Evolutionary conservation across 2,329 filamentous ascomycete genomes (phyloP).

Genomic region (Cryphonectria nitschkei): DNA sequence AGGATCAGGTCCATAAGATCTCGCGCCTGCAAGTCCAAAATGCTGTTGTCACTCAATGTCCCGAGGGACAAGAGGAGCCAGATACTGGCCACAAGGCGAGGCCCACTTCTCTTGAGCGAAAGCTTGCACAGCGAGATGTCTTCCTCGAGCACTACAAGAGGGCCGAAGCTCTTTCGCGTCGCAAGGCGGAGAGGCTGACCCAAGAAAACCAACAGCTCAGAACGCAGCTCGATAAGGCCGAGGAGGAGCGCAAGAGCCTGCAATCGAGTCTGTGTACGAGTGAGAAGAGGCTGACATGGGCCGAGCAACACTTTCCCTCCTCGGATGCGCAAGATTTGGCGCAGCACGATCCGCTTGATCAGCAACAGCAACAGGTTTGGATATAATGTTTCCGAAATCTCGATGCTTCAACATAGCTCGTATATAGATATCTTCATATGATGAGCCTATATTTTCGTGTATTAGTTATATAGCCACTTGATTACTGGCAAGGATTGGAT

Average conservation of each 20-base stretch:
- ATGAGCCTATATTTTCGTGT: neutral
- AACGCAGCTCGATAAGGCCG: constrained; percentile 1
- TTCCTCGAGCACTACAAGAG: constrained; percentile 1
- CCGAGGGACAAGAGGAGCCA: neutral
- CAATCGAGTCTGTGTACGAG: neutral
- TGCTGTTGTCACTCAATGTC: neutral
- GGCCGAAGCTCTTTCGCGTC: neutral
- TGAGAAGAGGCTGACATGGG: neutral
- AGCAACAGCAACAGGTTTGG: neutral
- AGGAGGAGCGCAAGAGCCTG: neutral
- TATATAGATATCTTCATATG: neutral
- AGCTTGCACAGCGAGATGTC: neutral
- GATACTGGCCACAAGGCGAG: neutral
- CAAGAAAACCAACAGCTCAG: neutral
- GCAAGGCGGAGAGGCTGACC: neutral
- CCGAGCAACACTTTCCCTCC: neutral
- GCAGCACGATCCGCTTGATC: neutral
- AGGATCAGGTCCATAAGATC: neutral
- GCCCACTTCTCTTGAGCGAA: constrained; percentile 5
- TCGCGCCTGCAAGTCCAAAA: neutral
- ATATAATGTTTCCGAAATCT: neutral
- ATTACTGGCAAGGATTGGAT: neutral
- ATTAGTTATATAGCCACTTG: neutral
- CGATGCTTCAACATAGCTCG: neutral
- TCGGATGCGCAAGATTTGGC: neutral